phyloP scores from a whole-genome alignment of 345 rosid genomes.

The Citrus medica region DNA sequence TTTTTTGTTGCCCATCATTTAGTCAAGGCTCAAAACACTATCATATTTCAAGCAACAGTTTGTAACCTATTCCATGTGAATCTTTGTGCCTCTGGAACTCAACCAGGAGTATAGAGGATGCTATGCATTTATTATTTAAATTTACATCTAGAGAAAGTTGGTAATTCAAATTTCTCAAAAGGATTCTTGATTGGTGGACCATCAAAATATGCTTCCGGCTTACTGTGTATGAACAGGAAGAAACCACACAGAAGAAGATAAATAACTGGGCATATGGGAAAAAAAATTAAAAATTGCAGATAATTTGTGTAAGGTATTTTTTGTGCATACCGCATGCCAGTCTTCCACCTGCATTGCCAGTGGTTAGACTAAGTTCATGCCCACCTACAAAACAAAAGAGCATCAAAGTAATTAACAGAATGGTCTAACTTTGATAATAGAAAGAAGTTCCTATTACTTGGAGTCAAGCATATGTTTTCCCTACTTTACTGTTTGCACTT shows the following conservation, averaged over 20 bases:
- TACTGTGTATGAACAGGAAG: neutral
- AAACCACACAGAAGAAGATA: neutral
- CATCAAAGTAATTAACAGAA: neutral
- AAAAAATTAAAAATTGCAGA: no score
- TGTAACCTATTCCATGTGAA: neutral
- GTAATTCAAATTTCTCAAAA: neutral
- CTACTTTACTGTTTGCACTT: neutral
- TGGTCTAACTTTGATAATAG: neutral
- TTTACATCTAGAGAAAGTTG: neutral
- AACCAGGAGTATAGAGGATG: neutral
- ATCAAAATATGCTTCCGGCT: neutral
- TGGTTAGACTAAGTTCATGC: slow-evolving; percentile 90
- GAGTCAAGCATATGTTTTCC: neutral
- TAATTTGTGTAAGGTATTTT: neutral
- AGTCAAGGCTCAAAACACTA: neutral
- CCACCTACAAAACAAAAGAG: slow-evolving; percentile 49
- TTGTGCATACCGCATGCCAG: slow-evolving; percentile 86
- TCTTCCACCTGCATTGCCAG: slow-evolving; percentile 99
- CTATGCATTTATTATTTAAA: neutral
- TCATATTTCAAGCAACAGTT: neutral
- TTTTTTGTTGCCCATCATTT: neutral
- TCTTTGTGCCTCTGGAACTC: neutral
- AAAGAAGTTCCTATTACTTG: neutral
- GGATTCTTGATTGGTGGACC: neutral
- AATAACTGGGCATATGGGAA: neutral